phyloP scores from a whole-genome alignment of 495 filamentous ascomycete species.

The Penicillium antarcticum region DNA sequence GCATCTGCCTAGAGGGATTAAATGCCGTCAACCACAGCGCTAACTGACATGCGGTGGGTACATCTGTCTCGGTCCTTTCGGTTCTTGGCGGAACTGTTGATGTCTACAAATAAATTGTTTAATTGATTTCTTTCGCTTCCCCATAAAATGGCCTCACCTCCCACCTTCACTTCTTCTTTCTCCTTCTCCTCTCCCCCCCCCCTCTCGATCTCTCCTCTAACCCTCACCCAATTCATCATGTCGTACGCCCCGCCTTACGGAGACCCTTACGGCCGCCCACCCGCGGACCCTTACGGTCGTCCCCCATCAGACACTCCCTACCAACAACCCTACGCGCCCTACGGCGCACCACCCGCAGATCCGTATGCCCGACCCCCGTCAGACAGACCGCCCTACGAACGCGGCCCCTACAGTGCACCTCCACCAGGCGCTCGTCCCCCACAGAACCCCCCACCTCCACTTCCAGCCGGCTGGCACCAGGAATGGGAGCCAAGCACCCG shows the following conservation, averaged over 20 bases:
- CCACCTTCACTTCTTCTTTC: neutral
- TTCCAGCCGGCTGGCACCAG: slow-evolving; percentile 57
- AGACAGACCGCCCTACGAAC: slow-evolving; percentile 14
- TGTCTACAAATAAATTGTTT: slow-evolving; percentile 2
- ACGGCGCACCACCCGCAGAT: slow-evolving; percentile 18
- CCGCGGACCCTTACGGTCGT: slow-evolving; percentile 16
- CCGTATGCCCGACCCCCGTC: slow-evolving; percentile 12
- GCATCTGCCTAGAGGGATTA: slow-evolving; percentile 20
- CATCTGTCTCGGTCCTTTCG: neutral
- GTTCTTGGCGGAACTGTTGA: slow-evolving; percentile 7
- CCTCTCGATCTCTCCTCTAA: slow-evolving; percentile 15
- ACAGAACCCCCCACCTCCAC: slow-evolving; percentile 41
- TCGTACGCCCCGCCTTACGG: slow-evolving; percentile 26
- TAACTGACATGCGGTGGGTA: neutral
- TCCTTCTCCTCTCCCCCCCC: neutral
- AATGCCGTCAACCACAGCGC: slow-evolving; percentile 2
- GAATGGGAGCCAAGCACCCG: slow-evolving; percentile 55
- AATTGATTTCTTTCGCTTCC: slow-evolving; percentile 3
- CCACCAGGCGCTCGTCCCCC: slow-evolving; percentile 29
- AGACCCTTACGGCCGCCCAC: slow-evolving; percentile 8
- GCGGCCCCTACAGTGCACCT: slow-evolving; percentile 18
- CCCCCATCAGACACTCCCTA: slow-evolving; percentile 16
- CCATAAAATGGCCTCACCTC: neutral
- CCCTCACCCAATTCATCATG: slow-evolving; percentile 11
- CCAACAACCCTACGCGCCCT: slow-evolving; percentile 6